These are phyloP conservation scores for Saccharomyces hybrid DNA, from an alignment of 1,139 yeast genomes.

Conservation along the genomic window DNA sequence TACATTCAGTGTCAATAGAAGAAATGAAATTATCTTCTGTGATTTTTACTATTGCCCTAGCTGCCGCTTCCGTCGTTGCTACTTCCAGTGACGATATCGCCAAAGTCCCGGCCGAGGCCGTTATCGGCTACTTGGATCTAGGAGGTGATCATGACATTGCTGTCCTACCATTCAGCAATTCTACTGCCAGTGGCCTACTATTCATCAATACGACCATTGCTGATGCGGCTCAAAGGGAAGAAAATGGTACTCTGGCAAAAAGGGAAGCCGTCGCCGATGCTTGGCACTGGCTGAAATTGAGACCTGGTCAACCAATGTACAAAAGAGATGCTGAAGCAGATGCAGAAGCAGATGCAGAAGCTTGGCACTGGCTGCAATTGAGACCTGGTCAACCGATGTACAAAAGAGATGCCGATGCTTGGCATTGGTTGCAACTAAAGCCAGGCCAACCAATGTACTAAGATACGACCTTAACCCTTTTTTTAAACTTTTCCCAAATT, in stretches of 20 bases:
- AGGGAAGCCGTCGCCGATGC: constrained; percentile 27
- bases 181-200: constrained; percentile 4
- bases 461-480: background rate
- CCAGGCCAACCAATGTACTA: constrained; percentile 20
- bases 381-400: constrained; percentile 26
- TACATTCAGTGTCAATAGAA: background rate
- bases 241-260: constrained; percentile 12
- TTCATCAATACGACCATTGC: constrained; percentile 10
- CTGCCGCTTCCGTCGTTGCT: constrained; percentile 15
- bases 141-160: background rate
- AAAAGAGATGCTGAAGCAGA: constrained; percentile 18
- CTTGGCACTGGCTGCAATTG: constrained; percentile 28
- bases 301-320: constrained; percentile 26
- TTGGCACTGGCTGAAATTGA: constrained; percentile 27
- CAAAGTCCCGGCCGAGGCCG: constrained; percentile 9
- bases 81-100: background rate
- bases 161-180: background rate
- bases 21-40: constrained; percentile 17
- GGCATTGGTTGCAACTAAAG: constrained; percentile 20
- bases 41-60: constrained; percentile 12
- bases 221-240: constrained; percentile 22
- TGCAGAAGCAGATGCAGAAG: constrained; percentile 22
- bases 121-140: background rate
- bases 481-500: background rate
- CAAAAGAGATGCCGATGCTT: constrained; percentile 19